Evolutionary conservation across 768 basidiomycete species (phyloP).

Genomic region (Amanita inopinata): DNA sequence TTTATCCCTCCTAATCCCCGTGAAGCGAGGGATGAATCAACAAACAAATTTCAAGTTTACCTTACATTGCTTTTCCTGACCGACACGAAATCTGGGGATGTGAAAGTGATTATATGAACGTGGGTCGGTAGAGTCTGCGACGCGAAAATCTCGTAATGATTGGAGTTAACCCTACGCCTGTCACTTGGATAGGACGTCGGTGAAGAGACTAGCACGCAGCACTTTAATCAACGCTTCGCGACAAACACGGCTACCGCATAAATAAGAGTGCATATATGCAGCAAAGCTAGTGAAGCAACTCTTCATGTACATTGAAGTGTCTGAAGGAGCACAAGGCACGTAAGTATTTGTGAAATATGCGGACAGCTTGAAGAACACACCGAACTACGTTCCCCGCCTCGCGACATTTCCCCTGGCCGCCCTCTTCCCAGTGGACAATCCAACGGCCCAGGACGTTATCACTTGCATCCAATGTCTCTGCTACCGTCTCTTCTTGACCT

Average conservation of each 20-base stretch:
- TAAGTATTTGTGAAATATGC: neutral
- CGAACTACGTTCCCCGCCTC: slow-evolving; percentile 54
- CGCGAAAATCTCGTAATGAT: too few species aligned
- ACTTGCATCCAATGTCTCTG: slow-evolving; percentile 55
- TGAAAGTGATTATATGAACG: too few species aligned
- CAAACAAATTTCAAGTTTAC: too few species aligned
- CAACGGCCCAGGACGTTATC: slow-evolving; percentile 64
- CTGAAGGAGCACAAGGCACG: slow-evolving; percentile 15
- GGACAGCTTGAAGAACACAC: slow-evolving; percentile 31
- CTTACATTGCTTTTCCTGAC: too few species aligned
- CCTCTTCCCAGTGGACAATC: slow-evolving; percentile 68
- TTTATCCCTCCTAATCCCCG: too few species aligned
- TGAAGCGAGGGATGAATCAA: too few species aligned
- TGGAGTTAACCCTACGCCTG: too few species aligned
- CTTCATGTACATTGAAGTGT: slow-evolving; percentile 40
- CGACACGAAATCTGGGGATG: too few species aligned
- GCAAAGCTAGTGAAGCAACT: slow-evolving; percentile 22
- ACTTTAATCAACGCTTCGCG: too few species aligned
- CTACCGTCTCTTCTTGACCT: slow-evolving; percentile 67
- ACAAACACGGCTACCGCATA: neutral
- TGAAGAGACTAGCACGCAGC: too few species aligned
- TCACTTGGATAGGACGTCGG: too few species aligned
- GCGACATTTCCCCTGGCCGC: slow-evolving; percentile 53
- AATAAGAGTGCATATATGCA: neutral
- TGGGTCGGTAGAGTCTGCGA: too few species aligned